Base-by-base conservation (phyloP, 805 yeast species). In the Teunomyces lycoperdinae region DNA sequence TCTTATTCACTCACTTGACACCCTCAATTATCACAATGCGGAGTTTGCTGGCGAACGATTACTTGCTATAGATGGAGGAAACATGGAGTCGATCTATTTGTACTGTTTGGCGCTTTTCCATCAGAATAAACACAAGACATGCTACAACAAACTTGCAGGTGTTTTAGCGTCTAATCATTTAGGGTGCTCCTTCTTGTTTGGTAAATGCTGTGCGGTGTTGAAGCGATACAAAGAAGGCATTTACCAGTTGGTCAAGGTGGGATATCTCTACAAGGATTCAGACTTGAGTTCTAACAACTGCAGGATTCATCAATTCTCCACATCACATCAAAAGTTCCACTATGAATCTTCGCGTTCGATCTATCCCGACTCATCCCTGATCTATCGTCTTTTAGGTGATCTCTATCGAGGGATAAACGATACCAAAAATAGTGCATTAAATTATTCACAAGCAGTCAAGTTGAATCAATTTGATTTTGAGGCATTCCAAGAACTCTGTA, bases 41-140 rank as follows among this genome's bases (percentile, higher is more conserved):
- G 90, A 85, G 59, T 89, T 94, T 67, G 84, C 92, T 4, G 81
- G 90, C 13, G 98, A 94, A 63, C 74, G 96, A 53, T 71, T 89
- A 17, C 66, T 86, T 30, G 89, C 96, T 1, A 78, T 80, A 44
- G 76, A 76, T 42, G 71, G 74, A n/a, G 64, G 73, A 33, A 77
- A 80, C 51, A 63, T 77, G 5, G 88, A 84, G 46, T 78, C 91
- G 8, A 61, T 79, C 3, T 87, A 89, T 62, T 68, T 90, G 34
- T 83, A 87, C 60, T 89, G 87, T 11, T 68, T 87, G 33, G 83
- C 87, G 1, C 72, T 87, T 46, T 82, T 68, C 58, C 80, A 83
- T 48, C 79, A 76, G 50, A 72, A 74, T 11, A 78, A 84, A 55
- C 81, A 67, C 64, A 83, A 84, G 51, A 70, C 89, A 1, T 89